A percentile compares a stretch with the other conserved stretches of the same genome.
Evolutionary conservation across 2,329 filamentous ascomycete species (phyloP).

Genomic region (Fusarium acutatum): DNA sequence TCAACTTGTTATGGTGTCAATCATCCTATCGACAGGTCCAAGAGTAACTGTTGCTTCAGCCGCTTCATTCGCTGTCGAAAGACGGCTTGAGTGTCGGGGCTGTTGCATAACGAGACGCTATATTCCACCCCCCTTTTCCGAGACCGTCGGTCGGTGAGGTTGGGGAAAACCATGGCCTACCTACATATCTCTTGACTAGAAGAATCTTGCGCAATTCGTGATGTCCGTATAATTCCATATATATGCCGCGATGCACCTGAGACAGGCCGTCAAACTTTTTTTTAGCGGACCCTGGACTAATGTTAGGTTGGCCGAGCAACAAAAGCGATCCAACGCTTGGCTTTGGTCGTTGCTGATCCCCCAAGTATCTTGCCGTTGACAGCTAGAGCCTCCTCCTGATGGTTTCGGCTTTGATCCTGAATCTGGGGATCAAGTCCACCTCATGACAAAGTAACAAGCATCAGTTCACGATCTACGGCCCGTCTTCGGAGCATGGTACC

Average conservation of each 20-base stretch:
- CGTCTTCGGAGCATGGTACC: conserved; percentile 27
- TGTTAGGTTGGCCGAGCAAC: not conserved
- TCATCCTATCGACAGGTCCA: conserved; percentile 95
- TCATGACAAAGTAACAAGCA: not conserved
- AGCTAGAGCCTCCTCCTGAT: not conserved
- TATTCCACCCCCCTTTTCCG: conserved; percentile 91
- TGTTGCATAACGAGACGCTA: conserved; percentile 70
- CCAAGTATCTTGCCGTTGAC: not conserved
- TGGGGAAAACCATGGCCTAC: conserved; percentile 86
- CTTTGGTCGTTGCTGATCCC: not conserved
- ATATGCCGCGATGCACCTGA: not conserved
- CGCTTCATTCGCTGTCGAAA: conserved; percentile 73
- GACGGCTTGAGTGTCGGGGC: conserved; percentile 70
- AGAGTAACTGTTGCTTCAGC: conserved; percentile 74
- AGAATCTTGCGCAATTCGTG: not conserved
- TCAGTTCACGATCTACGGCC: conserved; percentile 17
- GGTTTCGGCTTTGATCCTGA: conserved; percentile 3
- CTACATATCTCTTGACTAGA: conserved; percentile 63
- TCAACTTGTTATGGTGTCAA: conserved; percentile 78
- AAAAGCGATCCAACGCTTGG: not conserved
- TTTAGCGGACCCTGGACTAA: not conserved
- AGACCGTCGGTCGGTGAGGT: conserved; percentile 91
- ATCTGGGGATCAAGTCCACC: conserved; percentile 9
- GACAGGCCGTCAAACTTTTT: not conserved
- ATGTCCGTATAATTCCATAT: not conserved